Evolutionary conservation across 768 basidiomycete genomes (phyloP).

Genomic region (Terana coerulea): DNA sequence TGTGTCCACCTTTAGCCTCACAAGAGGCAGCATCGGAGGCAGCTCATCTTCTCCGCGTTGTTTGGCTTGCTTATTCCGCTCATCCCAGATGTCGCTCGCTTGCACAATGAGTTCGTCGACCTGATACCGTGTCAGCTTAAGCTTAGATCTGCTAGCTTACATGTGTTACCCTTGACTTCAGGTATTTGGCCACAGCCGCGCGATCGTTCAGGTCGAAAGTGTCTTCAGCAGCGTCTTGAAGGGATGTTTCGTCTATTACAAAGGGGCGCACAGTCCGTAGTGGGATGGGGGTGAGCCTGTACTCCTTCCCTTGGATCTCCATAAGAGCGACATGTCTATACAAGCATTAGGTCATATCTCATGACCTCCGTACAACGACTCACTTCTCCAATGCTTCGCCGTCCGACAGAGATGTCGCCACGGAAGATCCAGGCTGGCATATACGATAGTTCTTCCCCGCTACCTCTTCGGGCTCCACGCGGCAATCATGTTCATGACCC

Average conservation of each 20-base stretch:
- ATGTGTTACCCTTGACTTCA: conserved; percentile 59
- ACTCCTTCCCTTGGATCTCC: conserved; percentile 84
- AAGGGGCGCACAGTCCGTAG: conserved; percentile 93
- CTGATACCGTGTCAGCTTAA: conserved; percentile 31
- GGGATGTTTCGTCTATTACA: conserved; percentile 75
- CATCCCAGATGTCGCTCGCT: conserved; percentile 77
- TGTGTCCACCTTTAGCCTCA: conserved; percentile 88
- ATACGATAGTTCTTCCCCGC: conserved; percentile 90
- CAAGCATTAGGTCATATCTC: background rate
- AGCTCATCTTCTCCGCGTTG: conserved; percentile 60
- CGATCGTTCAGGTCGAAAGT: conserved; percentile 78
- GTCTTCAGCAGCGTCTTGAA: conserved; percentile 76
- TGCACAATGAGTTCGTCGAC: conserved; percentile 76
- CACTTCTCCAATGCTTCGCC: conserved; percentile 93
- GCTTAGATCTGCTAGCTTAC: conserved; percentile 1
- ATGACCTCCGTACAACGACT: conserved; percentile 1
- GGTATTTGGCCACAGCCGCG: conserved; percentile 76
- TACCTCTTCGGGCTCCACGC: conserved; percentile 86
- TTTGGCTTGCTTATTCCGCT: conserved; percentile 59
- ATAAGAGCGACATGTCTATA: conserved; percentile 87
- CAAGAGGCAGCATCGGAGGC: conserved; percentile 76
- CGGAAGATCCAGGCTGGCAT: conserved; percentile 90
- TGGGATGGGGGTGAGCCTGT: conserved; percentile 79
- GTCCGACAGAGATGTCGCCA: conserved; percentile 91
- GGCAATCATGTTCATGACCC: conserved; percentile 99